These are phyloP conservation scores for Kuraishia borneana DNA, from an alignment of 805 yeast genomes.

Conservation along the genomic window DNA sequence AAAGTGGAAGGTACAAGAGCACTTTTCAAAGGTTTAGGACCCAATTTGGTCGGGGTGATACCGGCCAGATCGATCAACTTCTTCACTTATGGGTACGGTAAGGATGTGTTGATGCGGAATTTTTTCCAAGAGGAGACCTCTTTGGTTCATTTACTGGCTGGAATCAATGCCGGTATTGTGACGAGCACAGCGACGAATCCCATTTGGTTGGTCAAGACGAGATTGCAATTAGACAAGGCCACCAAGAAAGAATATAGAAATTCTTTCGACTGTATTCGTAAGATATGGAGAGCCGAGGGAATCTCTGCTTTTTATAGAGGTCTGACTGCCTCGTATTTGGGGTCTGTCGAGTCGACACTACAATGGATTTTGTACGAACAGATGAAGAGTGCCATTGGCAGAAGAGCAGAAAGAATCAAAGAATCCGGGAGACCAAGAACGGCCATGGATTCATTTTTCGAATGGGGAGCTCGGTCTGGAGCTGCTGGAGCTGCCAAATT, in stretches of 20 bases:
- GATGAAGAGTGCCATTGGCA: constrained; percentile 63
- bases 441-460: constrained; percentile 54
- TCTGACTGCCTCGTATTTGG: constrained; percentile 87
- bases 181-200: constrained; percentile 97
- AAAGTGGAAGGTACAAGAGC: constrained; percentile 74
- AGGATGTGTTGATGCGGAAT: constrained; percentile 54
- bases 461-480: constrained; percentile 95
- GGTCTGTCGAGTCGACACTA: constrained; percentile 83
- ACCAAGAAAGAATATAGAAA: constrained; percentile 55
- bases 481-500: constrained; percentile 97
- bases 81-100: constrained; percentile 92
- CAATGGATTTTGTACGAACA: constrained; percentile 97
- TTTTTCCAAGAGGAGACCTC: constrained; percentile 70
- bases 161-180: constrained; percentile 84
- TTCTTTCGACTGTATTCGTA: constrained; percentile 72
- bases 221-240: constrained; percentile 83
- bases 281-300: constrained; percentile 71
- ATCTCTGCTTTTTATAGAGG: constrained; percentile 75
- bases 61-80: constrained; percentile 97
- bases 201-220: constrained; percentile 91
- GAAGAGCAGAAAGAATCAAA: constrained; percentile 29
- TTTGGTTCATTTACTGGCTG: constrained; percentile 77
- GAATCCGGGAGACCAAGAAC: constrained; percentile 25
- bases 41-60: constrained; percentile 92
- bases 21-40: constrained; percentile 90